These are phyloP conservation scores for Diaporthe helianthi DNA, from an alignment of 2,329 filamentous ascomycete genomes.

Conservation along the genomic window DNA sequence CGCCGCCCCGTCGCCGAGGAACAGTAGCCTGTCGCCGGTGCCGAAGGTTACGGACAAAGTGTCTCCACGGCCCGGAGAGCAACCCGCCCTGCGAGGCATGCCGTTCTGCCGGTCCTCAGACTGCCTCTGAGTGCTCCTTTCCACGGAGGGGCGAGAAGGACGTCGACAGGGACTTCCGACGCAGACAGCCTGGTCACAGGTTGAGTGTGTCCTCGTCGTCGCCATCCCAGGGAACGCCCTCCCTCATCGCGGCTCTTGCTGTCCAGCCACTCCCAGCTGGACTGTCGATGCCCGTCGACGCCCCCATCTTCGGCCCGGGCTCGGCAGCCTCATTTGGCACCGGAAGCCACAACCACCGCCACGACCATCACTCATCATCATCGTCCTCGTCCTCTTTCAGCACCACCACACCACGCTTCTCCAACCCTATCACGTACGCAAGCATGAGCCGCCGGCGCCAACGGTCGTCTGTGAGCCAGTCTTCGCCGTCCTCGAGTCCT, in stretches of 20 bases:
- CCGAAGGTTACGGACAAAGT: conserved; percentile 35
- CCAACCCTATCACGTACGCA: conserved; percentile 3
- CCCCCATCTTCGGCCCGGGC: conserved; percentile 11
- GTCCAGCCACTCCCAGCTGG: conserved; percentile 27
- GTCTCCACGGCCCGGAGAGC: conserved; percentile 33
- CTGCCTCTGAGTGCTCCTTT: conserved; percentile 30
- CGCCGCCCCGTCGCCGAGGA: conserved; percentile 30
- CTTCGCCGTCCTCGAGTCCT: not conserved
- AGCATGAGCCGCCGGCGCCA: conserved; percentile 22
- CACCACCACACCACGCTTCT: conserved; percentile 21
- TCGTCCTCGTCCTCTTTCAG: not conserved
- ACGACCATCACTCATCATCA: not conserved
- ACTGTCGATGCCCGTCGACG: conserved; percentile 27
- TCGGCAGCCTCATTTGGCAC: conserved; percentile 14
- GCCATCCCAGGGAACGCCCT: conserved; percentile 19
- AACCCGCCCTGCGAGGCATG: conserved; percentile 34
- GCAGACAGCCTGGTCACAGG: conserved; percentile 27
- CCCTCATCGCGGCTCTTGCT: conserved; percentile 14
- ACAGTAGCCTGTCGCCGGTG: conserved; percentile 35
- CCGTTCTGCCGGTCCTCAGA: conserved; percentile 31
- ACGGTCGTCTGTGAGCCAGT: conserved; percentile 11
- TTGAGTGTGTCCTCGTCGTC: conserved; percentile 32
- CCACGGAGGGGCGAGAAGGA: conserved; percentile 33
- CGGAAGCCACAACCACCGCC: conserved; percentile 3
- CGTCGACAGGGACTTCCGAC: conserved; percentile 33